Evolutionary conservation across 495 filamentous ascomycete species (phyloP).

Genomic region (Lepidopterella palustris): DNA sequence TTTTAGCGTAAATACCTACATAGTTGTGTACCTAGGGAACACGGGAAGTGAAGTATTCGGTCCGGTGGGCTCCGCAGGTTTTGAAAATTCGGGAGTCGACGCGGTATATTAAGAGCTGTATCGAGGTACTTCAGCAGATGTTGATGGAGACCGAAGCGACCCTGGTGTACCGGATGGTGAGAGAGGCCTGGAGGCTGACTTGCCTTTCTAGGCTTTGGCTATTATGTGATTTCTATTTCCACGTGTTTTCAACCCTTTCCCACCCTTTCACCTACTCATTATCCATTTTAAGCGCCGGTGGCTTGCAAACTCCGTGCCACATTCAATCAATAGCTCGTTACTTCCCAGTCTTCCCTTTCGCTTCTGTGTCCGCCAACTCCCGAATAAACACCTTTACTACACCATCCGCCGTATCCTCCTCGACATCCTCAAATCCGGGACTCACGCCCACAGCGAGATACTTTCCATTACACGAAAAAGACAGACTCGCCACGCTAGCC

Average conservation of each 20-base stretch:
- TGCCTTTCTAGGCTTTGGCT: no score
- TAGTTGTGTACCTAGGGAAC: no score
- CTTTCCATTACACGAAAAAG: constrained; percentile 72
- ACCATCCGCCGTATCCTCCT: constrained; percentile 58
- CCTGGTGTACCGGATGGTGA: no score
- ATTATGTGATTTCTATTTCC: background rate
- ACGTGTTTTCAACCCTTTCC: background rate
- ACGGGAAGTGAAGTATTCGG: no score
- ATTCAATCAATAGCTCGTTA: constrained; percentile 33
- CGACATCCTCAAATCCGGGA: constrained; percentile 88
- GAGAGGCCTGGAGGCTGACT: no score
- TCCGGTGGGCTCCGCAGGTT: no score
- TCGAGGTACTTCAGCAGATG: no score
- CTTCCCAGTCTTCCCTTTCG: constrained; percentile 74
- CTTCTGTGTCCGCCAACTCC: constrained; percentile 79
- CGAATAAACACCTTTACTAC: constrained; percentile 70
- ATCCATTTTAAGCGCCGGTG: background rate
- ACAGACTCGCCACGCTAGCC: constrained; percentile 67
- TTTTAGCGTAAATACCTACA: no score
- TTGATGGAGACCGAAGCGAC: no score
- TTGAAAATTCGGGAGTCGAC: no score
- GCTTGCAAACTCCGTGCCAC: no score
- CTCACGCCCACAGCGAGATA: constrained; percentile 78
- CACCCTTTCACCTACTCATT: background rate
- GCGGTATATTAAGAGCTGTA: no score